Base-by-base conservation (phyloP, 2,329 filamentous ascomycete genomes). In the Cytospora schulzeri region DNA sequence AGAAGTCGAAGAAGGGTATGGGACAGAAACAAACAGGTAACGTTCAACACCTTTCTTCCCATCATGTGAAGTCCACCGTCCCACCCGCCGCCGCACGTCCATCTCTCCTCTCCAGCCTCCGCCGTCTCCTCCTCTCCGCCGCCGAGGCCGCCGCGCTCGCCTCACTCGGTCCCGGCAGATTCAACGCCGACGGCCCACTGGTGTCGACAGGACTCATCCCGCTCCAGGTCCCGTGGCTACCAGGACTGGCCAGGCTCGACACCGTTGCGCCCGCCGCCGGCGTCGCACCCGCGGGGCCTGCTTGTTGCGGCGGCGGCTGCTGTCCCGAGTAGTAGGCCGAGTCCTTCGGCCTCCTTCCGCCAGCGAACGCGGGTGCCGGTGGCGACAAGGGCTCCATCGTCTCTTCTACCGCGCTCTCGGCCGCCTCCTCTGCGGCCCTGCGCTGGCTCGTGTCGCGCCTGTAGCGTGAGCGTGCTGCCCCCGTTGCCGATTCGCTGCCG, bases 251-350 rank as follows among this genome's bases (percentile, higher is more conserved):
- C 17, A 80, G 68, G 66, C 79, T 83, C 55, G 83, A 84, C 51
- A 82, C 75, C 4, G 82, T 83, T 38, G 74, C 75, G 3, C 75
- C 76, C 0, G 76, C 76, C 19, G 75, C 73, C 1, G 79, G 76
- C 9, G 72, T 70, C 31, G 68, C 68, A 1, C 77, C 79, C n/a
- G 79, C 77, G 19, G 79, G 78, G 3, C 79, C 77, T 55, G 38
- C 15, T 9, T 35, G 26, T 48, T 48, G 45, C 53, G 51, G 59
- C 52, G 12, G 26, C 4, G 57, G 58, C 2, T 77, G 76, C 2
- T 77, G 76, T 8, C 83, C 84, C 3, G 84, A 86, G 70, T 86
- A 88, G 70, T 88, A 88, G 11, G 84, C 84, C 53, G 84, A 86
- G 70, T 89, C 86, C 70, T 88, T 88, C 14, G 74, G 77, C 70